These are phyloP conservation scores for Cercospora janseana DNA, from an alignment of 2,329 filamentous ascomycete genomes.

Conservation along the genomic window DNA sequence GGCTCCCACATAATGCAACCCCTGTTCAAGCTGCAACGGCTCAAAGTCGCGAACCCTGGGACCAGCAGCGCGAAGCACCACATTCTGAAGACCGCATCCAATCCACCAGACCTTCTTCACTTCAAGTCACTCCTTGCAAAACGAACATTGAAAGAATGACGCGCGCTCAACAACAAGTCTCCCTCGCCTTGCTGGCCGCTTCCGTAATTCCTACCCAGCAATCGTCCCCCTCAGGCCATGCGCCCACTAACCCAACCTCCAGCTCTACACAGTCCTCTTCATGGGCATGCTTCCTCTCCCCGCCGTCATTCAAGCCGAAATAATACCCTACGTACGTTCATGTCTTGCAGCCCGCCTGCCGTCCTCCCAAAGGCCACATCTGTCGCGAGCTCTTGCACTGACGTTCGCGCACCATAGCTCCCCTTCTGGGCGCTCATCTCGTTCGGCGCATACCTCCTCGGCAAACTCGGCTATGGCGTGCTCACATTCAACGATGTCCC, in stretches of 20 bases:
- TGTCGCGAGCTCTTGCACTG: neutral
- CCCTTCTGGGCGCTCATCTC: constrained; percentile 90
- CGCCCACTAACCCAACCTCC: constrained; percentile 28
- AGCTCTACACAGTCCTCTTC: constrained; percentile 89
- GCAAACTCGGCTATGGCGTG: constrained; percentile 87
- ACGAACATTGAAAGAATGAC: constrained; percentile 63
- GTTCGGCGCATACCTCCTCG: constrained; percentile 88
- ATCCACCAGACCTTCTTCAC: neutral
- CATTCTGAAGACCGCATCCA: neutral
- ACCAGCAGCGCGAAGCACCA: neutral
- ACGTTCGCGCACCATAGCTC: constrained; percentile 56
- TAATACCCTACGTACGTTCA: constrained; percentile 79
- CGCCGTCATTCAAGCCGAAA: constrained; percentile 71
- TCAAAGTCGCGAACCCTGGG: constrained; percentile 1
- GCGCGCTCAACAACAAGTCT: constrained; percentile 88
- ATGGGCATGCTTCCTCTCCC: constrained; percentile 81
- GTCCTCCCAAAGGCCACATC: neutral
- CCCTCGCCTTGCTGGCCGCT: constrained; percentile 78
- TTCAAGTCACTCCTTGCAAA: constrained; percentile 20
- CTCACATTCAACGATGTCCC: constrained; percentile 96
- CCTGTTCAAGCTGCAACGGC: constrained; percentile 10
- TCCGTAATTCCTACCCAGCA: constrained; percentile 60
- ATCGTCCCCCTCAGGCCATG: neutral
- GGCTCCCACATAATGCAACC: neutral
- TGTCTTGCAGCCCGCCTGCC: neutral